Percentiles rank a stretch among this genome's conserved stretches.
Conservation (phyloP, 495 filamentous ascomycete genomes). For the Jackrogersella minutella region DNA sequence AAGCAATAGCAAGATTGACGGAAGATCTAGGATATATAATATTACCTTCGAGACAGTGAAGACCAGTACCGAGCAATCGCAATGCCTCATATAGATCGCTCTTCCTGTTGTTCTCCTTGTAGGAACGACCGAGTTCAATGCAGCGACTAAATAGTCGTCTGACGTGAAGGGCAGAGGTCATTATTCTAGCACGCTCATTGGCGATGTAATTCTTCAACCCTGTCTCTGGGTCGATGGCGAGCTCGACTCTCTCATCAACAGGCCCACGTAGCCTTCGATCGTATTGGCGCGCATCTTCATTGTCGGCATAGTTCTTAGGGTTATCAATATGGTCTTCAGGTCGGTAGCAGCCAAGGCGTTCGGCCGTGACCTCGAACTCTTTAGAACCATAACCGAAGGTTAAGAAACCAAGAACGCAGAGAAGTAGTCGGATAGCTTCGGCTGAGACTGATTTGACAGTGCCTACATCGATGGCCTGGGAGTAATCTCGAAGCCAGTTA, state of each 20-base stretch:
- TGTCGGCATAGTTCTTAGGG: slow-evolving; percentile 80
- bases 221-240: slow-evolving; percentile 77
- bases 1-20: neutral
- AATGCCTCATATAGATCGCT: slow-evolving; percentile 84
- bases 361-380: slow-evolving; percentile 90
- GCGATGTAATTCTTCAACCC: slow-evolving; percentile 94
- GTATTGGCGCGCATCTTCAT: slow-evolving; percentile 82
- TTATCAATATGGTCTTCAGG: slow-evolving; percentile 93
- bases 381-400: slow-evolving; percentile 83
- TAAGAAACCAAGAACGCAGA: slow-evolving; percentile 68
- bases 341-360: slow-evolving; percentile 87
- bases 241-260: slow-evolving; percentile 78
- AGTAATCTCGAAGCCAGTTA: slow-evolving; percentile 90
- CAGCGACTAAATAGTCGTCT: slow-evolving; percentile 73
- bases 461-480: slow-evolving; percentile 83
- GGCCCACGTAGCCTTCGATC: slow-evolving; percentile 81
- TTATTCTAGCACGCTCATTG: slow-evolving; percentile 75
- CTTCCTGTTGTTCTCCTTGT: slow-evolving; percentile 66
- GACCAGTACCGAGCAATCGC: slow-evolving; percentile 81
- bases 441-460: slow-evolving; percentile 87
- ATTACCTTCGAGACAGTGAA: slow-evolving; percentile 84
- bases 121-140: slow-evolving; percentile 77
- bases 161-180: slow-evolving; percentile 77
- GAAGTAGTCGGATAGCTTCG: slow-evolving; percentile 85
- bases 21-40: neutral